Conservation (phyloP, 306 rosid species). For the Aeschynomene evenia region DNA sequence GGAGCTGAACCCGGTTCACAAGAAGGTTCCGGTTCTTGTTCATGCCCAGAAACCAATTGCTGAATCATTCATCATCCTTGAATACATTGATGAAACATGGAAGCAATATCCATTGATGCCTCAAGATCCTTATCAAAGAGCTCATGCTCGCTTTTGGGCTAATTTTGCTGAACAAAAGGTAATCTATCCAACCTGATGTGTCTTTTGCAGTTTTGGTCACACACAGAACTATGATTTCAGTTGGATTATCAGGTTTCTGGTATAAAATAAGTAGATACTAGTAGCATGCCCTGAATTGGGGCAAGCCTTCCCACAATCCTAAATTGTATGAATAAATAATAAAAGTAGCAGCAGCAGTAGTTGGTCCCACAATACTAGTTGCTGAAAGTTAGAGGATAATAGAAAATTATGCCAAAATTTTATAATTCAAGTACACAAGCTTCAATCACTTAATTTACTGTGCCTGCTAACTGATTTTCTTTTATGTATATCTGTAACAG, state of each 20-base stretch:
- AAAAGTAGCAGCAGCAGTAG: no score
- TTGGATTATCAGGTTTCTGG: no score
- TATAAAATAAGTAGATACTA: no score
- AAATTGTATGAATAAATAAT: no score
- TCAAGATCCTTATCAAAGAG: slow-evolving; percentile 36
- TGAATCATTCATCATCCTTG: slow-evolving; percentile 38
- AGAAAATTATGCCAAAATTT: no score
- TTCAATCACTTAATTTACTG: neutral
- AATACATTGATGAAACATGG: slow-evolving; percentile 36
- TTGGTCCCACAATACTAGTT: no score
- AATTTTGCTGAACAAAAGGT: slow-evolving; percentile 31
- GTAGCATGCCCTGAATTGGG: no score
- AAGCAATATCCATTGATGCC: slow-evolving; percentile 35
- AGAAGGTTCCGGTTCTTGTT: slow-evolving; percentile 32
- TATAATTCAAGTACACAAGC: no score
- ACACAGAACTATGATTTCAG: no score
- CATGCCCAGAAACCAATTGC: neutral
- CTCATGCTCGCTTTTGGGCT: slow-evolving; percentile 38
- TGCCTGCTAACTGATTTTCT: neutral
- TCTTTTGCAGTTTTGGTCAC: no score
- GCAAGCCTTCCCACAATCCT: no score
- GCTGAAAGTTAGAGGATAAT: no score
- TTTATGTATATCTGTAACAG: slow-evolving; percentile 1
- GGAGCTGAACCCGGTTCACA: slow-evolving; percentile 36
- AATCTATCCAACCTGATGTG: neutral